Evolutionary conservation across 2,329 filamentous ascomycete species (phyloP), one percentile per base, ranked within the genome.

Genomic region (Penicillium paneum): DNA sequence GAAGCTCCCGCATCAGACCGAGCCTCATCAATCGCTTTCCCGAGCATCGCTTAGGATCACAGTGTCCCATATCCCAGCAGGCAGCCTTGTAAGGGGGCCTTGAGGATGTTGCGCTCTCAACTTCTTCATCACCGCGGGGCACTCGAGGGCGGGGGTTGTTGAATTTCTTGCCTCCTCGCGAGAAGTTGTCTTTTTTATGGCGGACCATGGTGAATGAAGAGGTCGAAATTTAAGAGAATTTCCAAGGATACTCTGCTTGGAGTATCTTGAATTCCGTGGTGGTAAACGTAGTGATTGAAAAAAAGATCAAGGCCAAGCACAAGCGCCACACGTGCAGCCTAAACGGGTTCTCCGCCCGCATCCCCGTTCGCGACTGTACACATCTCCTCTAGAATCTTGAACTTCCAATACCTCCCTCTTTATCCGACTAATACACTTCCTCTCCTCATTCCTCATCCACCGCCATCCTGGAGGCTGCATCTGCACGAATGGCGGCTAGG

Each of bases 21-120:
- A 95, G 83, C 60, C 88, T 87, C 83, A 99, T 96, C 32, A 99
- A 82, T 60, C 90, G 87, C 78, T 99, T 99, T 31, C 94, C 94
- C 0, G 92, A 97, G 76, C 94, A 99, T 64, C 93, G 82, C 74
- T 97, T 97, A 8, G 93, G 91, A 69, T 99, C 94, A 79, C 94
- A 99, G 78, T 99, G 94, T 58, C 92, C 93, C 32, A 99, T 81
- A 69, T 99, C 94, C 94, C 94, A 99, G 73, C 93, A 97, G 55
- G 93, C 94, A 45, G 94, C 93, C 76, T 95, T 96, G 82, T 92
- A 97, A 21, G 76, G 71, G 35, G 75, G 76, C 47, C 71, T 72
- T 54, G 71, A 63, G 49, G 67, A 67, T 35, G 56, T 64, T 59
- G 63, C 65, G 41, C 66, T 63, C 17, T 73, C 69, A 50, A 12